phyloP scores from a whole-genome alignment of 805 yeast species.

The Metschnikowia kunwiensis region DNA sequence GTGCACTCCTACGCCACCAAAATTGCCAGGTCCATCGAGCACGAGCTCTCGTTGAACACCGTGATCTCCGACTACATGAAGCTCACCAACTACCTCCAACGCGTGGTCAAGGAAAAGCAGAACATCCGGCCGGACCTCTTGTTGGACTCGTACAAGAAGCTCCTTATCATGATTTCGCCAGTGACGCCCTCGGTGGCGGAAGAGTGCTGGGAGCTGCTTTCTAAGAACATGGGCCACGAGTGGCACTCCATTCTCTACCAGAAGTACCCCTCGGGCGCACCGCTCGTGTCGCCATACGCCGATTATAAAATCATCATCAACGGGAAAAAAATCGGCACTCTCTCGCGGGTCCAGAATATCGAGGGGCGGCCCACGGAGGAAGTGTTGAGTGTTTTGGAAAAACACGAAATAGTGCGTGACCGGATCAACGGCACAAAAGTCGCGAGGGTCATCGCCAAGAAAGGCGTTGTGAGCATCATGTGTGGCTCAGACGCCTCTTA shows the following conservation, averaged over 20 bases:
- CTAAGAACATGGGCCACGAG: slow-evolving; percentile 15
- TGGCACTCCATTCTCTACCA: slow-evolving; percentile 54
- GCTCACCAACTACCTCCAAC: slow-evolving; percentile 50
- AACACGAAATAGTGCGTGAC: slow-evolving; percentile 22
- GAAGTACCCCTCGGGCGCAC: slow-evolving; percentile 61
- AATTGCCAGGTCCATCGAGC: slow-evolving; percentile 58
- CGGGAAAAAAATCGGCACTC: slow-evolving; percentile 61
- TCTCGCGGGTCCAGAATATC: slow-evolving; percentile 38
- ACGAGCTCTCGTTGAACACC: slow-evolving; percentile 69
- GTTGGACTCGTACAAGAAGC: slow-evolving; percentile 47
- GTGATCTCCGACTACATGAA: slow-evolving; percentile 90
- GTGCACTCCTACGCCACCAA: slow-evolving; percentile 45
- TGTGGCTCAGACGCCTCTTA: slow-evolving; percentile 12
- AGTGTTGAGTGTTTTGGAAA: slow-evolving; percentile 46
- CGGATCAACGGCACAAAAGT: slow-evolving; percentile 43
- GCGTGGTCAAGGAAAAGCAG: slow-evolving; percentile 34
- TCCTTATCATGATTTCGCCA: slow-evolving; percentile 69
- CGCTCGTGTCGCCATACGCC: slow-evolving; percentile 35
- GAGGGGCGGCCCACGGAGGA: slow-evolving; percentile 36
- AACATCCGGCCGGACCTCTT: slow-evolving; percentile 39
- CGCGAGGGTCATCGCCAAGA: slow-evolving; percentile 55
- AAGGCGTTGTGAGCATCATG: slow-evolving; percentile 44
- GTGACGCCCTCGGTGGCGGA: slow-evolving; percentile 80
- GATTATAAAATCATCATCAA: slow-evolving; percentile 65
- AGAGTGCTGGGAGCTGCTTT: slow-evolving; percentile 63